Base-by-base conservation (phyloP, 2,329 filamentous ascomycete species). In the Diaporthe citriasiana region DNA sequence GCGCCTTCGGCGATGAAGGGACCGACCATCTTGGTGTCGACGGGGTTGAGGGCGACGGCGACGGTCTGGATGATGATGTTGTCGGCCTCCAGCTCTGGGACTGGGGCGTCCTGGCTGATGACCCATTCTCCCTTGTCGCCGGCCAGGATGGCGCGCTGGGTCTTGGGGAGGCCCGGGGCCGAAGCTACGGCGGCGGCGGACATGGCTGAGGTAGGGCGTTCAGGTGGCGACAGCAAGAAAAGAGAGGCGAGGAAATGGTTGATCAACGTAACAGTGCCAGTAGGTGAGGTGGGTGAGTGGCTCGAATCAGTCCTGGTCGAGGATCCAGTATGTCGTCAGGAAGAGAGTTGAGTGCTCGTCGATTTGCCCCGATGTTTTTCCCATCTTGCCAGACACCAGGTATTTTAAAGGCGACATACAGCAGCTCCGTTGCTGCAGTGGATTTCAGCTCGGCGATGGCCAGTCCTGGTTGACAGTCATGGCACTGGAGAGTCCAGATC, bases 31-130 rank as follows among this genome's bases (percentile, higher is more conserved):
- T 82, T 82, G 35, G 75, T 76, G 72, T 83, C 82, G 51, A 73
- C 75, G 4, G 81, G 81, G 75, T 82, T 83, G 40, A 83, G 70
- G 15, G 79, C 81, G 1, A 82, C 78, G 1, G 80, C 78, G 12
- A 47, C 57, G 30, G 51, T 74, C 65, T 40, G 45, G 51, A 71
- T 30, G 25, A 73, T 57, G 10, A 56, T 50, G 19, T 53, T 30
- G 33, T 73, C 55, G 45, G 38, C 35, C 56, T 73, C 60, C 17
- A 66, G 50, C 6, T 68, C 27, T 3, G 63, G 60, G 30, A 70
- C 33, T 17, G 60, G 50, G 35, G 63, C 63, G 13, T 57, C 33
- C 8, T 70, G 30, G 15, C 50, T 53, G 45, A 73, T 9, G 6
- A 70, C 51, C 30, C 55, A 33, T 1, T 66, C 55, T 17, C 71